Conservation (phyloP, 2,329 filamentous ascomycete genomes). For the Verticillium nubilum region DNA sequence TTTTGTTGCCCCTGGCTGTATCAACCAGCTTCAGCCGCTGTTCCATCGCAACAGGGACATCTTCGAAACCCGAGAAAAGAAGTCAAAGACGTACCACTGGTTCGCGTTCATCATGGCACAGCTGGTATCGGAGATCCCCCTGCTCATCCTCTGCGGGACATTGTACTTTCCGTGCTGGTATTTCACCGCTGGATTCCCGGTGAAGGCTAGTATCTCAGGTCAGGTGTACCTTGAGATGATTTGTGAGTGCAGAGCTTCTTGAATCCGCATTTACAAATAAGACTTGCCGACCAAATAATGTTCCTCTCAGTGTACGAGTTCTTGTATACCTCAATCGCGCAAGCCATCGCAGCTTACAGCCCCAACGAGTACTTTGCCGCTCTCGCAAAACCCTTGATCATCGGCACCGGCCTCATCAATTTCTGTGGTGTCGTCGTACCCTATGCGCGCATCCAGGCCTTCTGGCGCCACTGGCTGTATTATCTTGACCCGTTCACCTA, state of each 20-base stretch:
- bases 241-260: too few relatives aligned
- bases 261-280: too few relatives aligned
- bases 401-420: constrained; percentile 51
- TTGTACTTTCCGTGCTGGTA: constrained; percentile 53
- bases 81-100: constrained; percentile 46
- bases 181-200: constrained; percentile 48
- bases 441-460: constrained; percentile 53
- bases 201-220: constrained; percentile 15
- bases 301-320: constrained; percentile 43
- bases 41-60: constrained; percentile 42
- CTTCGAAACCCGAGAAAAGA: constrained; percentile 43
- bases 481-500: constrained; percentile 31
- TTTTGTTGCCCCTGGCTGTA: constrained; percentile 42
- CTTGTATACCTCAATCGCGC: constrained; percentile 55
- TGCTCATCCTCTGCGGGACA: constrained; percentile 29
- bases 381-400: constrained; percentile 49
- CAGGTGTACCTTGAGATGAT: too few relatives aligned
- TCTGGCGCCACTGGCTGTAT: constrained; percentile 58
- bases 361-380: constrained; percentile 56
- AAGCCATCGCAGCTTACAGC: constrained; percentile 58
- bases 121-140: constrained; percentile 31
- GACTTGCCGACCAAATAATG: too few relatives aligned
- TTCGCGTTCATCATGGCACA: constrained; percentile 39
- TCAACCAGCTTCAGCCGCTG: constrained; percentile 42
- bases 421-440: constrained; percentile 75